Conservation (phyloP, 257 asterid species). For the Solanum chilense region DNA sequence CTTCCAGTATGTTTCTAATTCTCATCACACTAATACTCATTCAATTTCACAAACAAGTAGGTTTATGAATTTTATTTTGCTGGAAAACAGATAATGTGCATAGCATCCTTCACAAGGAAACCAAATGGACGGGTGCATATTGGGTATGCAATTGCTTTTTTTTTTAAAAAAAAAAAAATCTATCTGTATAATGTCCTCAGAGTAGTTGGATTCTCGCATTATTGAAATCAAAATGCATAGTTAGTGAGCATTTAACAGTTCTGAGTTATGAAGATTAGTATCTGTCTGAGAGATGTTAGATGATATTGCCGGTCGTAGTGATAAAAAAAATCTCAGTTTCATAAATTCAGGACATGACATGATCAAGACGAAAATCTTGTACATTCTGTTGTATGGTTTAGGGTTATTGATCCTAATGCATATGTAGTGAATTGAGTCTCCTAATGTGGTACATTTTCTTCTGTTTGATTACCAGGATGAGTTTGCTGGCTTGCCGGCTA, state of each 20-base stretch:
- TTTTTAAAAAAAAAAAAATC: background rate
- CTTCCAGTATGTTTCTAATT: slow-evolving; percentile 25
- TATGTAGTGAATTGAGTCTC: background rate
- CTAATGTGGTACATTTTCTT: background rate
- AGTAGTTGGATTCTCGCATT: background rate
- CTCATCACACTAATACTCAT: background rate
- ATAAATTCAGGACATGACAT: background rate
- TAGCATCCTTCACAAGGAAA: slow-evolving; percentile 44
- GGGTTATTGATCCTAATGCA: background rate
- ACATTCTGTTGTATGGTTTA: background rate
- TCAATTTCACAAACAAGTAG: background rate
- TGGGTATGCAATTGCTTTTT: slow-evolving; percentile 38
- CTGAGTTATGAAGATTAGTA: background rate
- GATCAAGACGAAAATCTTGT: background rate
- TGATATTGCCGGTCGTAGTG: background rate
- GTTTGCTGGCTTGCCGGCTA: slow-evolving; percentile 53
- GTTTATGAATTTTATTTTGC: background rate
- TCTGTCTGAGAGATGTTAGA: background rate
- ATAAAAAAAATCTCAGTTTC: background rate
- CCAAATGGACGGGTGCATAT: slow-evolving; percentile 64
- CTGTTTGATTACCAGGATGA: slow-evolving; percentile 49
- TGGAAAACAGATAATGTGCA: slow-evolving; percentile 56
- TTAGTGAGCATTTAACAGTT: background rate
- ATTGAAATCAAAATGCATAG: background rate
- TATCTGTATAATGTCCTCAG: background rate